phyloP scores from a whole-genome alignment of 2,329 filamentous ascomycete species.

The Fusarium sp. region DNA sequence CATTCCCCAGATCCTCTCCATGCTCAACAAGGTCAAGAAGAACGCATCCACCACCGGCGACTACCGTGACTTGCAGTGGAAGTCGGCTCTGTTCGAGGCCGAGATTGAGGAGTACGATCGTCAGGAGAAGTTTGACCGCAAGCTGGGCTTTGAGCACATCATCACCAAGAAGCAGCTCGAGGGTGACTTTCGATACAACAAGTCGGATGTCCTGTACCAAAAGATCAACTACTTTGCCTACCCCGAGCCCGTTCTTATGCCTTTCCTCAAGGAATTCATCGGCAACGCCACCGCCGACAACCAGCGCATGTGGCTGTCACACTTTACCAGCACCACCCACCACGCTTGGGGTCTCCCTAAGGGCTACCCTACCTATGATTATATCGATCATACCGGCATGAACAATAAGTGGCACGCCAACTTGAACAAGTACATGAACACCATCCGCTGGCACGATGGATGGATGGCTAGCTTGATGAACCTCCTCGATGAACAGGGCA shows the following conservation, averaged over 20 bases:
- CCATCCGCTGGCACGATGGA: conserved; percentile 48
- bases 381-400: conserved; percentile 41
- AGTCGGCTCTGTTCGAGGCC: conserved; percentile 50
- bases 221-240: conserved; percentile 52
- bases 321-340: conserved; percentile 53
- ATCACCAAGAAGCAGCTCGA: conserved; percentile 48
- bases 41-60: conserved; percentile 32
- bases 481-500: conserved; percentile 49
- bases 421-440: conserved; percentile 51
- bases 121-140: conserved; percentile 49
- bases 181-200: conserved; percentile 37
- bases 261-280: conserved; percentile 50
- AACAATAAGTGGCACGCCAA: conserved; percentile 45
- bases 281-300: conserved; percentile 48
- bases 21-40: conserved; percentile 48
- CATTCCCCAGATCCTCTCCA: conserved; percentile 53
- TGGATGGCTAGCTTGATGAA: conserved; percentile 50
- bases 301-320: conserved; percentile 51
- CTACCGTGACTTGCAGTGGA: conserved; percentile 49
- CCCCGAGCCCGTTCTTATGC: conserved; percentile 47
- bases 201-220: conserved; percentile 39
- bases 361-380: conserved; percentile 38
- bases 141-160: conserved; percentile 49
- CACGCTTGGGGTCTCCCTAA: conserved; percentile 47
- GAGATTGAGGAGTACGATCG: conserved; percentile 51